Percentiles rank a stretch among this genome's conserved stretches.
These are phyloP conservation scores for Suhomyces taliae DNA, from an alignment of 1,139 yeast species.

Conservation along the genomic window DNA sequence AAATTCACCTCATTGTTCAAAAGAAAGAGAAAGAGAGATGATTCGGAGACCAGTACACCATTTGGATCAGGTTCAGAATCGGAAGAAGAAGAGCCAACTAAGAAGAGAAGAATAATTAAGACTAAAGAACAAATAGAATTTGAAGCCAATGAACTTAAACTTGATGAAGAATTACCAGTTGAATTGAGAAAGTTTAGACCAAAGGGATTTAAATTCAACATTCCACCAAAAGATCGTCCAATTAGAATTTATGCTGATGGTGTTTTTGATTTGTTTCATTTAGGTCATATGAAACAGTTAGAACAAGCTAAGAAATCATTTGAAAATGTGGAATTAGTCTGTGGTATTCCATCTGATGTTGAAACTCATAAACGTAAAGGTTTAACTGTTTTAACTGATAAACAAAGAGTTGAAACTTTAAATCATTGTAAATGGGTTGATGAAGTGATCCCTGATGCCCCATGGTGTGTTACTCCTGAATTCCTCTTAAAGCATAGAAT, in stretches of 20 bases:
- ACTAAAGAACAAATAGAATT: constrained; percentile 39
- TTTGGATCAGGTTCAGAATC: constrained; percentile 14
- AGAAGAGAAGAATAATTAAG: constrained; percentile 15
- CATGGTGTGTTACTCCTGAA: constrained; percentile 90
- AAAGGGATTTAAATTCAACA: constrained; percentile 63
- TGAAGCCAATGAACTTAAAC: constrained; percentile 50
- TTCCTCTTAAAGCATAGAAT: constrained; percentile 76
- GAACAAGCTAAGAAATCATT: constrained; percentile 93
- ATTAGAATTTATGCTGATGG: constrained; percentile 96
- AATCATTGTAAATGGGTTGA: constrained; percentile 96
- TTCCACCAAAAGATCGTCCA: constrained; percentile 85
- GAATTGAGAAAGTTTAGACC: constrained; percentile 72
- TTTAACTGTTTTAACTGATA: constrained; percentile 82
- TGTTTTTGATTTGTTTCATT: constrained; percentile 91
- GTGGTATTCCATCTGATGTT: constrained; percentile 88
- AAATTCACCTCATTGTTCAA: constrained; percentile 40
- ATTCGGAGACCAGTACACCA: constrained; percentile 13
- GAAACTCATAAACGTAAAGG: constrained; percentile 94
- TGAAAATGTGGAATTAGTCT: constrained; percentile 77
- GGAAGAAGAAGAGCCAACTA: constrained; percentile 16
- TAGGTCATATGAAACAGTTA: constrained; percentile 96
- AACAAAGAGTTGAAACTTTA: constrained; percentile 85
- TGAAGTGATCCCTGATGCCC: constrained; percentile 90
- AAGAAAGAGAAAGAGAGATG: constrained; percentile 32
- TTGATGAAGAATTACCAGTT: constrained; percentile 61